A percentile compares a stretch with the other conserved stretches of the same genome.
phyloP scores from a whole-genome alignment of 306 rosid species.

The Mimosa pudica region DNA sequence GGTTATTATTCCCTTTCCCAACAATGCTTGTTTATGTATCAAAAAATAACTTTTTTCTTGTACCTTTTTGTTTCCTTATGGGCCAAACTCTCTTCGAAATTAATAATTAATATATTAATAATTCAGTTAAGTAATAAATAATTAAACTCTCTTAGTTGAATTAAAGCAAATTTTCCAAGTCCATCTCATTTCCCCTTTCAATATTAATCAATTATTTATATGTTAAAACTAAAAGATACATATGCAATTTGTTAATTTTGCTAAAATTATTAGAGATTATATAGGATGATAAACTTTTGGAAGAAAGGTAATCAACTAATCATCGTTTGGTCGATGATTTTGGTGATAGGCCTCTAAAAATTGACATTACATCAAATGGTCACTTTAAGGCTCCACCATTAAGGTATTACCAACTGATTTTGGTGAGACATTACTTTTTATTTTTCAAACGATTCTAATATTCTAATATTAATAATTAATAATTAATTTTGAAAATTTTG shows the following conservation, averaged over 20 bases:
- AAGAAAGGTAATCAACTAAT: not conserved
- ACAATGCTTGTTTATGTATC: not conserved
- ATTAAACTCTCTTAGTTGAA: not conserved
- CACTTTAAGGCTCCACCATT: not conserved
- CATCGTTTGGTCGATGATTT: not conserved
- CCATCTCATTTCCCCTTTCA: not conserved
- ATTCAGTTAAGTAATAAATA: not conserved
- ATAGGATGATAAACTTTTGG: not conserved
- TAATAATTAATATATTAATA: not conserved
- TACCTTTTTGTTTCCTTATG: not conserved
- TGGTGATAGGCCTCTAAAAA: not conserved
- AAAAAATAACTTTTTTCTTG: not conserved
- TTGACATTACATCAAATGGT: not conserved
- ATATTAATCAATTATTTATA: not conserved
- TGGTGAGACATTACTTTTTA: not conserved
- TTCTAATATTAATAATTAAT: too few species aligned
- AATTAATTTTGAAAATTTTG: not conserved
- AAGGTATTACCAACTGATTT: not conserved
- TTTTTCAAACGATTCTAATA: not conserved
- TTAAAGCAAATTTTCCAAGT: not conserved
- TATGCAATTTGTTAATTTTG: not conserved
- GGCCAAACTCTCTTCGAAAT: not conserved
- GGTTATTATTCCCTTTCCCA: not conserved
- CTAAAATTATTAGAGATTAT: not conserved
- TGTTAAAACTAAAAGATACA: not conserved